Base-by-base conservation (phyloP, 805 yeast genomes). In the Nakazawaea ernobii region DNA sequence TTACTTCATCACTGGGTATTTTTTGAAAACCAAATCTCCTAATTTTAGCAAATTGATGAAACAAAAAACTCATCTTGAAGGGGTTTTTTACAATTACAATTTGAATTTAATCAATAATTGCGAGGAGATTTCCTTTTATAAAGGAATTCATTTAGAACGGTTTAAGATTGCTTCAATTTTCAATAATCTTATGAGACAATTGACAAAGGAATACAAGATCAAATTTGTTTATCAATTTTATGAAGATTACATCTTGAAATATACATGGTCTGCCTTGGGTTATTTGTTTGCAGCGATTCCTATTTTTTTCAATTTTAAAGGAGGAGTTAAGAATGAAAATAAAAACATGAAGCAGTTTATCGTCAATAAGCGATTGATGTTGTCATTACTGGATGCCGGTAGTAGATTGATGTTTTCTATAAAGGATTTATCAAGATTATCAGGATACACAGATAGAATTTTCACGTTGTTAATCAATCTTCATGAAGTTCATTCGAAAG, bases 221-320 rank as follows among this genome's bases (percentile, higher is more conserved):
- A 77, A 85, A 50, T 82, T 86, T 48, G 66, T 74, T 9, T 91
- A 89, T 62, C 83, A 82, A 44, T 71, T 87, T 52, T 64, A 86
- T 50, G 97, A 91, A 67, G 95, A 89, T 60, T 88, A 89, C 59
- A 79, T 90, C 42, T 75, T 91, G 63, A 91, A 90, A 66, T 89
- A 87, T 60, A 80, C 92, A 10, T 91, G 97, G 97, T 89, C 96
- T 3, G 96, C 95, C 0, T 76, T 91, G 67, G 97, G 97, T n/a
- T 90, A 89, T 61, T 65, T 90, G 20, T 90, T 88, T 67, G 87
- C 96, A 0, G 85, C 96, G 1, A 75, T 91, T 52, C 98, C 98
- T 2, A 91, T 91, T 14, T 79, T 90, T 45, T 62, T 88, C 46
- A 49, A 63, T 38, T 17, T 48, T 42, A 15, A 32, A 50, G 29